Evolutionary conservation across 345 rosid species (phyloP).

Genomic region (Boechera divaricarpa): DNA sequence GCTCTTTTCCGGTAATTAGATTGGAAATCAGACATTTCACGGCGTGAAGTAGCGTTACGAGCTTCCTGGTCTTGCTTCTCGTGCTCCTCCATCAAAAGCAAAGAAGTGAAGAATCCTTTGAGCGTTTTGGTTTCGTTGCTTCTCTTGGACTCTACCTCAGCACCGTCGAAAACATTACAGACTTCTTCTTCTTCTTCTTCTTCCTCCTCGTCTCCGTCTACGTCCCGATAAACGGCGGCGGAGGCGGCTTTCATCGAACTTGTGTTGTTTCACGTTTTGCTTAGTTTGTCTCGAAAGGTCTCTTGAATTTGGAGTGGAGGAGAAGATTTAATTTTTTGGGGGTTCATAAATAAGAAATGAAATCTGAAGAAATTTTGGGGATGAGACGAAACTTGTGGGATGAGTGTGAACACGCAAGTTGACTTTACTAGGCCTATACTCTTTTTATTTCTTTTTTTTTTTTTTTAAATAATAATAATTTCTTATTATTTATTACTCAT

Average conservation of each 20-base stretch:
- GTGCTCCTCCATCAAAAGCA: conserved; percentile 62
- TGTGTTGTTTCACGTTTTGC: background rate
- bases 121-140: conserved; percentile 44
- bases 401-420: conserved; percentile 50
- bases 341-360: conserved; percentile 43
- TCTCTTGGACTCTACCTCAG: conserved; percentile 38
- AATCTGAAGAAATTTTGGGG: conserved; percentile 20
- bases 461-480: background rate
- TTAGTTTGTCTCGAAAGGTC: conserved; percentile 12
- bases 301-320: conserved; percentile 12
- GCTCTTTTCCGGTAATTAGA: conserved; percentile 49
- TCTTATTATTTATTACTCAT: background rate
- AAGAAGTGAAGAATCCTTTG: conserved; percentile 59
- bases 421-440: conserved; percentile 31
- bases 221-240: conserved; percentile 40
- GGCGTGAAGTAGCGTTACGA: conserved; percentile 45
- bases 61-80: conserved; percentile 58
- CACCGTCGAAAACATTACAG: conserved; percentile 40
- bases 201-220: conserved; percentile 27
- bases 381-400: conserved; percentile 39
- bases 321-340: conserved; percentile 14
- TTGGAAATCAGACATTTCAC: conserved; percentile 54
- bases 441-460: conserved; percentile 1
- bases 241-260: conserved; percentile 43
- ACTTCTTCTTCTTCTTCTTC: conserved; percentile 41